Conservation (phyloP, 73 alveolate species). For the Strombidium stylifer region DNA sequence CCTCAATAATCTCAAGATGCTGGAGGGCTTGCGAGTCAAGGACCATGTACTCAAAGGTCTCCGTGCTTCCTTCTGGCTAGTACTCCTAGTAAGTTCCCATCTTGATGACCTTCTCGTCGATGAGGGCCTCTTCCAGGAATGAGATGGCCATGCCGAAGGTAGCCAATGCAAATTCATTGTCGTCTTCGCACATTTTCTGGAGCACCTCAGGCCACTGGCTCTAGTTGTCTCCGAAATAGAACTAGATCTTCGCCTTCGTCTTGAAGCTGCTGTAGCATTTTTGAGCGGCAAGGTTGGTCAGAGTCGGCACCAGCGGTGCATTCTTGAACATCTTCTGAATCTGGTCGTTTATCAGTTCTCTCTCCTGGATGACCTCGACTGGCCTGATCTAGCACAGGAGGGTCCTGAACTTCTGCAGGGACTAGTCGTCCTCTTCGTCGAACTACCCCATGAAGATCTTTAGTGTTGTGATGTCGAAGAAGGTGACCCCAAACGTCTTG, state of each 20-base stretch:
- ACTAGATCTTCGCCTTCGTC: constrained; percentile 8
- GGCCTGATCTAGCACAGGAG: constrained; percentile 53
- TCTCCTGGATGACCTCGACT: constrained; percentile 53
- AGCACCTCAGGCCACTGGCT: constrained; percentile 1
- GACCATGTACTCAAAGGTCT: constrained; percentile 57
- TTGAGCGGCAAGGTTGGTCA: constrained; percentile 36
- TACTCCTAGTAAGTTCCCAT: constrained; percentile 6
- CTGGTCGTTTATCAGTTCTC: constrained; percentile 24
- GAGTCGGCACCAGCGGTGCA: constrained; percentile 39
- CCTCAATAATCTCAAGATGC: constrained; percentile 76
- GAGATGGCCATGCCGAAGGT: constrained; percentile 30
- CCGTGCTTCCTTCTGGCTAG: constrained; percentile 7
- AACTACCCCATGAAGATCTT: constrained; percentile 42
- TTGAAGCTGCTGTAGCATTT: constrained; percentile 15
- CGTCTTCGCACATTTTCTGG: background rate
- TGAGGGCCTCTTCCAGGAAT: constrained; percentile 37
- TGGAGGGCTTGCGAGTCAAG: constrained; percentile 77
- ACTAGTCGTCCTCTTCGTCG: constrained; percentile 42
- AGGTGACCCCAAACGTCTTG: constrained; percentile 43
- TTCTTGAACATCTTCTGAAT: constrained; percentile 46
- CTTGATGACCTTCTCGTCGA: background rate
- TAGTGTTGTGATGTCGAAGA: constrained; percentile 53
- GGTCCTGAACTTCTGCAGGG: constrained; percentile 50
- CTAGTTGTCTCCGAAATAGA: constrained; percentile 11
- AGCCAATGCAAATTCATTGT: constrained; percentile 8